Evolutionary conservation across 192 early-diverging fungal species (phyloP), one percentile per base, ranked within the genome.

Genomic region (Backusella psychrophila): DNA sequence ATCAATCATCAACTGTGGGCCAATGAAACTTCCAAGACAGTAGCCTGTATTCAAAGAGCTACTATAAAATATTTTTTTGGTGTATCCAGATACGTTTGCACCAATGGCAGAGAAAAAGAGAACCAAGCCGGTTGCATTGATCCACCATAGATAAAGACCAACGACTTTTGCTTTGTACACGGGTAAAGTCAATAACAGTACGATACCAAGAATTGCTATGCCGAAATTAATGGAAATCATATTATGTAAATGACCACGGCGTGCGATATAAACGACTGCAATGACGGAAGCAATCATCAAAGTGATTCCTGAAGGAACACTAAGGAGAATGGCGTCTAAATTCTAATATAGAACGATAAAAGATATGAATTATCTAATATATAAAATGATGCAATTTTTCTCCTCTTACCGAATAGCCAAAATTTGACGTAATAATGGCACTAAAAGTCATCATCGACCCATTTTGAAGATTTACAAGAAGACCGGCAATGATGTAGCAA

Each of bases 331-430:
- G 7, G 78, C 46, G 14, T 79, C 36, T 15, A 79, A 75, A 38
- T 59, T 71, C 77, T 78, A 72, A 2, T 23, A 15, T 4, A 29
- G 23, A n/a, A 14, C 1, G 14, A n/a, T 44, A 56, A n/a, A 59
- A 34, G 3, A 73, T 14, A 34, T 21, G 14, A 44, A 21, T 56
- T 5, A 52, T 42, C 14, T 52, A 65, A 59, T 59, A 1, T 26
- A 59, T 23, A 26, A 14, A 23, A 31, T 44, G 12, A 39, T 65
- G 23, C 33, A 3, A 11, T 21, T 38, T n/a, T 69, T 36, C 35
- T 59, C 21, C 9, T 9, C 78, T 66, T 71, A 79, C 78, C 11
- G 70, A 56, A 38, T 76, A 80, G 6, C 79, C 79, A 29, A 80
- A 52, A 4, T 65, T 65, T 34, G 38, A 14, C 0, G 59, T 77